Base-by-base conservation (phyloP, 2,329 filamentous ascomycete species). In the Venturia oleaginea region DNA sequence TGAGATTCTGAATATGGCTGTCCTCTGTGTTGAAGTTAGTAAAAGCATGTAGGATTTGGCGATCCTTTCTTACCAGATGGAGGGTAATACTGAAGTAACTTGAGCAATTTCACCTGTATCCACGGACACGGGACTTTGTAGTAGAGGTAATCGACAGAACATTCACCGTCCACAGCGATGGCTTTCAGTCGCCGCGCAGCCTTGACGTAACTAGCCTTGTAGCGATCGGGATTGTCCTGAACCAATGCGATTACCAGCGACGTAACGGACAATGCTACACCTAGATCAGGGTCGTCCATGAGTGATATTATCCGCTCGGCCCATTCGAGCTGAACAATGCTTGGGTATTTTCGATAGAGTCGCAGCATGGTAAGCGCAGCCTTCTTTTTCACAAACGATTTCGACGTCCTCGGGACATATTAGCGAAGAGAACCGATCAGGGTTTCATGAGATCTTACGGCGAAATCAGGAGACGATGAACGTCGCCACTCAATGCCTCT, bases 91-190 rank as follows among this genome's bases (percentile, higher is more conserved):
- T 99, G 94, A 68, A 99, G 81, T 66, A 99, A 78, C 67, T 92
- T 86, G 68, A 99, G 78, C 22, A 99, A 83, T 78, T 99, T 99
- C 72, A 97, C 90, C 77, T 97, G 92, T 65, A 99, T 87, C 94
- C 94, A 99, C 2, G 94, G 94, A 73, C 94, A 99, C 0, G 94
- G 94, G n/a, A 99, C 94, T 72, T 97, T 97, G 81, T 99, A 99
- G 79, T 99, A 99, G 32, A 97, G 84, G 74, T 99, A 99, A 74
- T 97, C 94, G 64, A 86, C 84, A 0, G 91, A 85, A 71, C 91
- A 94, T 70, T 99, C 93, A 68, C 89, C 88, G 69, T 97, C 93
- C 32, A 97, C 87, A 19, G 97, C 83, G 69, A 97, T 90, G 68
- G 90, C 88, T 79, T 96, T 96, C 70, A 99, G 76, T 65, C 92